phyloP scores from a whole-genome alignment of 805 yeast genomes.

The Yueomyces sinensis region DNA sequence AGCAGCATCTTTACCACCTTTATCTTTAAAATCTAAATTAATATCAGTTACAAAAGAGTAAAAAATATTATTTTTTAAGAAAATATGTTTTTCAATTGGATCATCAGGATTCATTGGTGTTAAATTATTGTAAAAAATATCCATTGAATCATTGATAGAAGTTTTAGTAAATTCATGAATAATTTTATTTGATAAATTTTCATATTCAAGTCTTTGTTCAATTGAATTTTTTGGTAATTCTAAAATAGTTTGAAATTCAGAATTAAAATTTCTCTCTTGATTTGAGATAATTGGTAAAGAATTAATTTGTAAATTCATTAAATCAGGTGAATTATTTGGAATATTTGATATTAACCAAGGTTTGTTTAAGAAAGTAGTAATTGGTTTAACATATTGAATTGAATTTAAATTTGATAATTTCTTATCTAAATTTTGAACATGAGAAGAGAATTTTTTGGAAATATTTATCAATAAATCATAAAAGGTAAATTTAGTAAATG shows the following conservation, averaged over 20 bases:
- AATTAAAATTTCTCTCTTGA: conserved; percentile 69
- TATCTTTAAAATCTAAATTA: conserved; percentile 41
- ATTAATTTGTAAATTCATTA: conserved; percentile 42
- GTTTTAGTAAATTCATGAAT: conserved; percentile 63
- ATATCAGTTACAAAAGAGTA: conserved; percentile 63
- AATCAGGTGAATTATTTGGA: conserved; percentile 35
- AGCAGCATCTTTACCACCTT: conserved; percentile 81
- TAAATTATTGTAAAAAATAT: conserved; percentile 60
- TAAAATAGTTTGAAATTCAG: conserved; percentile 70
- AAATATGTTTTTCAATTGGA: conserved; percentile 47
- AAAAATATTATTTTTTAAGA: conserved; percentile 70
- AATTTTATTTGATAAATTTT: conserved; percentile 56
- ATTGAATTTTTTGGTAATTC: conserved; percentile 51
- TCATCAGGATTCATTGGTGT: conserved; percentile 75
- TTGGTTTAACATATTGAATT: conserved; percentile 48
- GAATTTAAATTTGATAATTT: conserved; percentile 32
- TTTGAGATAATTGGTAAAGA: conserved; percentile 16
- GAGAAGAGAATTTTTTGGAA: conserved; percentile 49
- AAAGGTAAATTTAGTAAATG: conserved; percentile 29
- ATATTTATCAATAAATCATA: conserved; percentile 46
- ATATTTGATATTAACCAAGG: conserved; percentile 55
- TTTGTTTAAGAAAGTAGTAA: conserved; percentile 42
- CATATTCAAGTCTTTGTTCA: conserved; percentile 61
- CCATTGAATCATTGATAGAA: conserved; percentile 70
- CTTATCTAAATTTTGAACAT: conserved; percentile 38